Evolutionary conservation across 179 eudicot genomes (phyloP).

Genomic region (Drosera spatulata): DNA sequence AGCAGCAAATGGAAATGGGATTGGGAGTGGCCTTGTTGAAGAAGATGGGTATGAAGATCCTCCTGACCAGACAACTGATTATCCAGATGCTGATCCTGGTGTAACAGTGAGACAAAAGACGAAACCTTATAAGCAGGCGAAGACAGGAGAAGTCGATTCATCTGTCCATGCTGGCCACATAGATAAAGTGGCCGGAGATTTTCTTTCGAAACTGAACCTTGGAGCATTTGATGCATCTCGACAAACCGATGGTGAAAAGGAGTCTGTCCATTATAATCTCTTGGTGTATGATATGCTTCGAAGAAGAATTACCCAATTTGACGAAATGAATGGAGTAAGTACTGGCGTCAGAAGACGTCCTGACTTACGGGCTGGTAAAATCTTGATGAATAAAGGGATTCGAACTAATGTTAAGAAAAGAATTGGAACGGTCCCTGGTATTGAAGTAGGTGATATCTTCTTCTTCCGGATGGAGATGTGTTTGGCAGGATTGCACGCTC

Average conservation of each 20-base stretch:
- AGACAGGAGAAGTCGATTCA: constrained; percentile 4
- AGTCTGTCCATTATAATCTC: constrained; percentile 15
- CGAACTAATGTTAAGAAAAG: constrained; percentile 41
- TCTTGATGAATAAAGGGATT: constrained; percentile 40
- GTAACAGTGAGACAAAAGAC: neutral
- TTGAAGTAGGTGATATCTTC: constrained; percentile 54
- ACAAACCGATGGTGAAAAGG: constrained; percentile 31
- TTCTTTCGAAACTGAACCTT: constrained; percentile 4
- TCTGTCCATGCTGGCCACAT: neutral
- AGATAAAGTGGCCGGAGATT: constrained; percentile 16
- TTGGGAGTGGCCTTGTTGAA: neutral
- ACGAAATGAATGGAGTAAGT: constrained; percentile 25
- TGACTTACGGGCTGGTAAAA: constrained; percentile 30
- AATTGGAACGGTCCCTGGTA: constrained; percentile 51
- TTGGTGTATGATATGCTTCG: constrained; percentile 33
- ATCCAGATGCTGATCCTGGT: constrained; percentile 9
- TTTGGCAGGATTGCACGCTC: constrained; percentile 52
- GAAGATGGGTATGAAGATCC: constrained; percentile 8
- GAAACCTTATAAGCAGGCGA: constrained; percentile 11
- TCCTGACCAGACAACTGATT: constrained; percentile 12
- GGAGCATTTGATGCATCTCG: constrained; percentile 6
- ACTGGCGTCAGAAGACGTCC: constrained; percentile 26
- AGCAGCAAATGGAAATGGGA: constrained; percentile 4
- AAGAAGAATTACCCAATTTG: constrained; percentile 37
- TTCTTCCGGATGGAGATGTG: constrained; percentile 60